Evolutionary conservation across 139 green algal genomes (phyloP).

Genomic region (Parachlorella kessleri): DNA sequence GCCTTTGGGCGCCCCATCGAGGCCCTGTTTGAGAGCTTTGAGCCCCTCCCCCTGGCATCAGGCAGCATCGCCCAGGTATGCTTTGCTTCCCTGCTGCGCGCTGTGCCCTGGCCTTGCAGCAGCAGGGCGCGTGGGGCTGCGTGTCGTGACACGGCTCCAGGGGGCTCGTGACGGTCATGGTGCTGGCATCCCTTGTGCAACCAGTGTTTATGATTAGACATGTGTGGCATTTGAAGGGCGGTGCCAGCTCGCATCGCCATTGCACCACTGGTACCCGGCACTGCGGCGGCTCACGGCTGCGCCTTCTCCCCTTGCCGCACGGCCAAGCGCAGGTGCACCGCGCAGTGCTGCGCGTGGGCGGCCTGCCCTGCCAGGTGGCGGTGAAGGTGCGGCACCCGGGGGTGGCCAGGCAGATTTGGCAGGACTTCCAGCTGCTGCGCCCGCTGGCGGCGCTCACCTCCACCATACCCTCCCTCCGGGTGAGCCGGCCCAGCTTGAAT

Average conservation of each 20-base stretch:
- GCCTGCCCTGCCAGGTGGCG: constrained; percentile 16
- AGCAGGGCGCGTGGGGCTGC: too few species aligned
- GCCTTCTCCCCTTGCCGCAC: background rate
- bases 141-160: too few species aligned
- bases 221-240: background rate
- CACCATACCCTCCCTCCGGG: constrained; percentile 11
- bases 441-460: constrained; percentile 51
- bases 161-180: too few species aligned
- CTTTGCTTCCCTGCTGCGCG: too few species aligned
- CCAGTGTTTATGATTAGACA: background rate
- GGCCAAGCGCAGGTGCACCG: constrained; percentile 68
- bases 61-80: constrained; percentile 95
- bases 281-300: background rate
- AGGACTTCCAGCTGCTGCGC: constrained; percentile 91
- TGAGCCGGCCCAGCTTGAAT: too few species aligned
- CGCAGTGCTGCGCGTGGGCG: constrained; percentile 42
- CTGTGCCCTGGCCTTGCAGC: too few species aligned
- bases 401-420: constrained; percentile 74
- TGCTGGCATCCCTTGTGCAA: too few species aligned
- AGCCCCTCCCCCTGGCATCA: constrained; percentile 79
- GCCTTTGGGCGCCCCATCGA: constrained; percentile 74
- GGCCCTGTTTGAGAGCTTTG: constrained; percentile 84
- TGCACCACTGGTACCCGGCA: background rate
- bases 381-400: constrained; percentile 91
- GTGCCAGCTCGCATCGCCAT: background rate